Evolutionary conservation across 2,329 filamentous ascomycete genomes (phyloP), one percentile per base, ranked within the genome.

Genomic region (Aspergillus terreus): DNA sequence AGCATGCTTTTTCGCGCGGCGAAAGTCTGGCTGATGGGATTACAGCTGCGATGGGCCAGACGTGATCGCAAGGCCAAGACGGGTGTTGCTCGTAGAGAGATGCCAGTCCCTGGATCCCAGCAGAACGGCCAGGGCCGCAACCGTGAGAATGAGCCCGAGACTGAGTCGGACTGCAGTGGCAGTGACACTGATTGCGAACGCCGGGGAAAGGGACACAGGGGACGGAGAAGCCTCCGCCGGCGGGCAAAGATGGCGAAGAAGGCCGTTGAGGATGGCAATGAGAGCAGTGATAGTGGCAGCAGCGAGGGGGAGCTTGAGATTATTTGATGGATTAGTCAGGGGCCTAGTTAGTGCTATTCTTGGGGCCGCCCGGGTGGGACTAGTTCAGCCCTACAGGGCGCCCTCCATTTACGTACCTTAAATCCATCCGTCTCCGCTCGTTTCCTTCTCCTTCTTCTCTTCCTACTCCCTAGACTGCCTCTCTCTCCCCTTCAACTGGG

Each of bases 401-500:
- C 19, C 19, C 19, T 14, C n/a, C 25, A n/a, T 25, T 47, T 40
- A n/a, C 17, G 33, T 10, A 25, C 19, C 14, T 27, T 17, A n/a
- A 35, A 40, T 43, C 25, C 7, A 15, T 25, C n/a, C 21, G 23
- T 14, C 14, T 49, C 15, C 41, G 35, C 35, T 12, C 27, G 30
- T 49, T 4, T 12, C 32, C 32, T 43, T 14, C 27, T 21, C n/a
- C 36, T 40, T 43, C 35, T 4, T 42, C 33, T 15, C 44, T 10
- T 21, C n/a, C 15, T 19, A n/a, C 12, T 10, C 19, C 23, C 19
- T 19, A 19, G 33, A 32, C 12, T 21, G n/a, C 21, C 44, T 35
- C n/a, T 35, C n/a, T 27, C 19, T 38, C 35, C 51, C 6, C 19
- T 51, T n/a, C 35, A 21, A 38, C 43, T 49, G n/a, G 17, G 41